Evolutionary conservation across 2,329 filamentous ascomycete genomes (phyloP), one percentile per base, ranked within the genome.

Genomic region (Exophiala xenobiotica): DNA sequence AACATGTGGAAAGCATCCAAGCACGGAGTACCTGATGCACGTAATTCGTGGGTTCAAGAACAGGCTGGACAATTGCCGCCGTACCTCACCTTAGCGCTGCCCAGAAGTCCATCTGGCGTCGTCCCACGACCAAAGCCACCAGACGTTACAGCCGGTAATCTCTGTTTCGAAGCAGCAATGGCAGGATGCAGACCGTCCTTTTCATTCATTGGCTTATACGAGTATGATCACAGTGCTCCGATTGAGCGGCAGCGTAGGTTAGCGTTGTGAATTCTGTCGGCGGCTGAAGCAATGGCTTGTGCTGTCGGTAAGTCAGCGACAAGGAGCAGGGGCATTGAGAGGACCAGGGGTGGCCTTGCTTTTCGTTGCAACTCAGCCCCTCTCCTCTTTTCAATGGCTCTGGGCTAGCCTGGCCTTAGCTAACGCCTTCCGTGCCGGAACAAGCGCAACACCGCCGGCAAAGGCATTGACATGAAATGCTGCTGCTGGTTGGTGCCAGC

Each of bases 401-500:
- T 26, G 31, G 43, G 41, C 29, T 40, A 27, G 46, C 24, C 49
- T 42, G 40, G 24, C 42, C 18, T 50, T 44, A 20, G 23, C 20
- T 38, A 49, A 35, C 31, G 27, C 31, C 27, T 27, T 46, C 52
- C 45, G 46, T 55, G 24, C 46, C 49, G 52, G 46, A 48, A 46
- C 53, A 55, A 58, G 52, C 49, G 37, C 48, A 49, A 51, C 55
- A 49, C 48, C 46, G 38, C 43, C 42, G 43, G 49, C 27, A 45
- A 47, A 51, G 50, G 46, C 44, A 51, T 47, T 54, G 51, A 42
- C 43, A 24, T 38, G 51, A 43, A 29, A 51, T 40, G 14, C 42
- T 43, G 31, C 27, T 37, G 51, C 42, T 57, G 51, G 50, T 51
- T 57, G 55, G 51, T 54, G 55, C 49, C 46, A 53, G 48, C 46